Evolutionary conservation across 257 asterid genomes (phyloP), one percentile per base, ranked within the genome.

Genomic region (Striga asiatica): DNA sequence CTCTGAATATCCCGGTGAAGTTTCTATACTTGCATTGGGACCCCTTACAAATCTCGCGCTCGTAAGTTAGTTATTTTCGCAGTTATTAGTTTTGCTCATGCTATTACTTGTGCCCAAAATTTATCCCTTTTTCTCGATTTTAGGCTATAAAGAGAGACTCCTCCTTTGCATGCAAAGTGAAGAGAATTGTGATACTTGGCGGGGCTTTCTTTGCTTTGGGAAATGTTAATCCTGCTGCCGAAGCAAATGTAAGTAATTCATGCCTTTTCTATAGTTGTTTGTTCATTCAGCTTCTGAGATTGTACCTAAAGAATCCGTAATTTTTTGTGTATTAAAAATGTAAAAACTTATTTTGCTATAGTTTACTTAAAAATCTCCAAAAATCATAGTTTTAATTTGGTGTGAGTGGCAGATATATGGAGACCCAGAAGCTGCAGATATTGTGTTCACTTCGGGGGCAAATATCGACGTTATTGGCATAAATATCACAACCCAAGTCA

Each of bases 361-460:
- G n/a, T n/a, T n/a, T n/a, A n/a, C n/a, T n/a, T n/a, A n/a, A n/a
- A n/a, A n/a, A n/a, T n/a, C n/a, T n/a, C n/a, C n/a, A n/a, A n/a
- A n/a, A n/a, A n/a, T n/a, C n/a, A n/a, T n/a, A n/a, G n/a, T n/a
- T n/a, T n/a, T n/a, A n/a, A n/a, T n/a, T n/a, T n/a, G n/a, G n/a
- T n/a, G n/a, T n/a, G n/a, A n/a, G n/a, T 58, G 60, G 61, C 83
- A 92, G 98, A 92, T 88, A 28, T 85, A 81, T 38, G 89, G 94
- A 37, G 99, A 92, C 63, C 99, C 99, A 23, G 99, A 92, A 74
- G 97, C 99, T 64, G 99, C 99, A 66, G 99, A 92, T 66, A 45
- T 84, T 16, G 93, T 88, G 45, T 84, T 92, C 69, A 88, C 99
- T 29, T 88, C 84, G 16, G 95, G 99, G 39, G 94, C 95, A 42